Evolutionary conservation across 306 rosid species (phyloP).

Genomic region (Cicer bijugum): DNA sequence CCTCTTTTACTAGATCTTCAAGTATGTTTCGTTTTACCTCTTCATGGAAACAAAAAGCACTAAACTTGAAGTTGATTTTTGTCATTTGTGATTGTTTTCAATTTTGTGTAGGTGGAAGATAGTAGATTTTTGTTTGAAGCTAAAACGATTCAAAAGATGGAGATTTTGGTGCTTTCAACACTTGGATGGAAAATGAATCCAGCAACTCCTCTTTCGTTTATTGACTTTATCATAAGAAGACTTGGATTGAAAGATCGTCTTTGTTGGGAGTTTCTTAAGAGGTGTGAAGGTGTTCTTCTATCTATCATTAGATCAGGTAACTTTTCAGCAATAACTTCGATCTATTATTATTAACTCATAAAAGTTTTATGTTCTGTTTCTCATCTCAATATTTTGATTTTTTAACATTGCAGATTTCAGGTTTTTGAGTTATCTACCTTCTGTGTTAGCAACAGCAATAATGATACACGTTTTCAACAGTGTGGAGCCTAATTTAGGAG

Average conservation of each 20-base stretch:
- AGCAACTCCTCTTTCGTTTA: constrained; percentile 72
- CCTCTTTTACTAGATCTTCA: constrained; percentile 80
- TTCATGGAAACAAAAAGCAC: not conserved
- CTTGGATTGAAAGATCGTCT: constrained; percentile 70
- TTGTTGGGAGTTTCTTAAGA: constrained; percentile 64
- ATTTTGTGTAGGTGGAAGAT: constrained; percentile 66
- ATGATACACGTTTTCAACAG: constrained; percentile 69
- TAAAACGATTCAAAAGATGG: constrained; percentile 77
- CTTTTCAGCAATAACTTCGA: not conserved
- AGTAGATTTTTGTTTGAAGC: constrained; percentile 71
- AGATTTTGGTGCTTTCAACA: constrained; percentile 83
- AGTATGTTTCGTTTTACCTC: constrained; percentile 48
- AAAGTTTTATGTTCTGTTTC: not conserved
- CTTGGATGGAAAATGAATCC: constrained; percentile 94
- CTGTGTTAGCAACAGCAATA: constrained; percentile 77
- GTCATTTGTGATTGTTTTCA: not conserved
- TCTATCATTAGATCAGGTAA: constrained; percentile 62
- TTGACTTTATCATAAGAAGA: constrained; percentile 72
- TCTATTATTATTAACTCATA: not conserved
- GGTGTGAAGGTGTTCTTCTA: constrained; percentile 64
- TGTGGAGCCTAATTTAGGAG: constrained; percentile 63
- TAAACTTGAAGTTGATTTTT: not conserved
- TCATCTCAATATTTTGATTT: not conserved
- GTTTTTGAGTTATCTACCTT: constrained; percentile 71
- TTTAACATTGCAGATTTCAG: constrained; percentile 63